phyloP scores from a whole-genome alignment of 1,284 basidiomycete species.

The Pseudozyma pruni region DNA sequence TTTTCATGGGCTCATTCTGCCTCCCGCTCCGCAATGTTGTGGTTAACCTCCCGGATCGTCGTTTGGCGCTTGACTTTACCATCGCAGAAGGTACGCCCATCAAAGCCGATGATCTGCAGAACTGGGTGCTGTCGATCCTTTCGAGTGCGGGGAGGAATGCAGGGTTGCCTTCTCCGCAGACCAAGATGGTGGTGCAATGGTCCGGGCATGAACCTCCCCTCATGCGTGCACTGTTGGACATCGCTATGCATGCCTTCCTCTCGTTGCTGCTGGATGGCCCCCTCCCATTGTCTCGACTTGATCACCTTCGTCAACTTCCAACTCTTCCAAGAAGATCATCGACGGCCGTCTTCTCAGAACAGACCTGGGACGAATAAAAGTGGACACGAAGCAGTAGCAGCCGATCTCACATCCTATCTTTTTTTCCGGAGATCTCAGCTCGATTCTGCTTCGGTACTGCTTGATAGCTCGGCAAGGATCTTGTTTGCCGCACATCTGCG shows the following conservation, averaged over 20 bases:
- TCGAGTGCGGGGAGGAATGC: conserved; percentile 10
- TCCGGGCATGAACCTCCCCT: background rate
- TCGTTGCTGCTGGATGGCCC: too few relatives aligned
- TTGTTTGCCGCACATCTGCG: background rate
- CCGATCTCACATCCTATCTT: conserved; percentile 5
- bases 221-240: conserved; percentile 15
- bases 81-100: conserved; percentile 9
- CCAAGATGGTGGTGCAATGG: background rate
- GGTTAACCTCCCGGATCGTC: too few relatives aligned
- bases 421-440: background rate
- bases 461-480: background rate
- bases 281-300: too few relatives aligned
- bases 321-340: too few relatives aligned
- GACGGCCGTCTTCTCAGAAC: too few relatives aligned
- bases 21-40: background rate
- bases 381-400: background rate
- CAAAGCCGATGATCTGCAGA: conserved; percentile 18
- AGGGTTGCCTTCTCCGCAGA: background rate
- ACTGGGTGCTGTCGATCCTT: conserved; percentile 9
- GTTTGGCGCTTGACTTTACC: background rate
- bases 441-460: background rate
- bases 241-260: too few relatives aligned
- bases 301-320: too few relatives aligned
- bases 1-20: conserved; percentile 13
- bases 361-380: too few relatives aligned